Base-by-base conservation (phyloP, 495 filamentous ascomycete genomes). In the Penicillium paradoxum region DNA sequence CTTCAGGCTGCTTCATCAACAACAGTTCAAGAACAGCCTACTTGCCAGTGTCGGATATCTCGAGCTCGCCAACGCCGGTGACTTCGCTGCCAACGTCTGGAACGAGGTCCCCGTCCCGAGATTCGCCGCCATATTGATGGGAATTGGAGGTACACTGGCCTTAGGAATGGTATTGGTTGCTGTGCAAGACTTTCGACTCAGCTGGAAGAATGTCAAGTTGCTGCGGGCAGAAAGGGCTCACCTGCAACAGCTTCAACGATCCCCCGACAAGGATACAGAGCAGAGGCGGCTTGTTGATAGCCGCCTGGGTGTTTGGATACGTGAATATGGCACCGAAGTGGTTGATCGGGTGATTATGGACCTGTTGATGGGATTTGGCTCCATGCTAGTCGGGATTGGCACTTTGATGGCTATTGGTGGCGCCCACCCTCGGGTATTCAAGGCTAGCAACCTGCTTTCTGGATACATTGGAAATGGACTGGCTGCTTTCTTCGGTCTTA, bases 31-130 rank as follows among this genome's bases (percentile, higher is more conserved):
- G 8, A 81, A 81, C 60, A 76, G 65, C 45, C 63, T 81, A 1
- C 69, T 79, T 17, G 65, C 69, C 0, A 67, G 73, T 39, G 70
- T 77, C 1, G 78, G 75, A 1, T 77, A 71, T 44, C 68, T 81
- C 25, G 78, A 81, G 51, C 65, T 79, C 14, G 75, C 74, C 37
- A 81, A 81, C 44, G 76, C 74, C 0, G 74, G 69, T 2, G 78
- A 81, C 54, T 79, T 81, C 37, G 74, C 78, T 0, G 77, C 78
- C 13, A 81, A 81, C 37, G 73, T 78, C 6, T 81, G 75, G 76
- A 81, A 81, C 39, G 44, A 72, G 21, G 66, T 69, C 29, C 78
- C 77, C 0, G 66, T 77, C 2, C 76, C 78, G 3, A 62, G 42
- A 2, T 72, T 73, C 40, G 75, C 74, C 3, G 62, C 72, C 8